Evolutionary conservation across 345 rosid species (phyloP).

Genomic region (Melastoma malabathricum): DNA sequence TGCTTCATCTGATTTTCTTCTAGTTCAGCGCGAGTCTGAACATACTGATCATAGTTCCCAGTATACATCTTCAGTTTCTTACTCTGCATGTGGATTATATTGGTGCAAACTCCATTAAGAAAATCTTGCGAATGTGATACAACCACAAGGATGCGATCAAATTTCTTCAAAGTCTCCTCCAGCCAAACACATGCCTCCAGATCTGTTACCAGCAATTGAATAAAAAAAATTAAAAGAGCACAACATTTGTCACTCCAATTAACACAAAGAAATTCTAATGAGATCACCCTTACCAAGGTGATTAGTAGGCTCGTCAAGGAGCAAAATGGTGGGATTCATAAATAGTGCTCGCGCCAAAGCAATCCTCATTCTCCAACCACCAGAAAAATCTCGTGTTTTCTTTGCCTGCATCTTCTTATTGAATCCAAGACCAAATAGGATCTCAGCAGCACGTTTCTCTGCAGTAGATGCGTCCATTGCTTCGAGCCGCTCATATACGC

Average conservation of each 20-base stretch:
- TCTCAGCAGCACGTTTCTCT: conserved; percentile 97
- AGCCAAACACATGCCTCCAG: conserved; percentile 98
- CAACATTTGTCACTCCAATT: background rate
- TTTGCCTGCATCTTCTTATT: conserved; percentile 81
- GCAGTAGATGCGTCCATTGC: conserved; percentile 95
- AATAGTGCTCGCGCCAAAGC: conserved; percentile 92
- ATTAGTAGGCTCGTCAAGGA: conserved; percentile 96
- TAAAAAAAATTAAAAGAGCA: background rate
- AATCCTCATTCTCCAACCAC: conserved; percentile 99
- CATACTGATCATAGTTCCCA: conserved; percentile 93
- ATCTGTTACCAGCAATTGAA: conserved; percentile 37
- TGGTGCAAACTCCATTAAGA: conserved; percentile 92
- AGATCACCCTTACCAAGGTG: conserved; percentile 56
- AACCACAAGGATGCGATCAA: conserved; percentile 87
- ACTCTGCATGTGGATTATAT: conserved; percentile 95
- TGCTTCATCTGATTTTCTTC: conserved; percentile 99
- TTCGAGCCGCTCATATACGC: conserved; percentile 81
- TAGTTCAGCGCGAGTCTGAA: conserved; percentile 84
- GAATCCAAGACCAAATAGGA: conserved; percentile 91
- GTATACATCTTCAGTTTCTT: conserved; percentile 64
- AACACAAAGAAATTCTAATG: background rate
- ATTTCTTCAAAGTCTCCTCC: conserved; percentile 85
- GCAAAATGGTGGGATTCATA: conserved; percentile 83
- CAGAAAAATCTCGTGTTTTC: conserved; percentile 90
- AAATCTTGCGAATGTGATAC: conserved; percentile 97